Evolutionary conservation across 805 yeast species (phyloP), one percentile per base, ranked within the genome.

Genomic region (Groenewaldozyma salmanticensis): DNA sequence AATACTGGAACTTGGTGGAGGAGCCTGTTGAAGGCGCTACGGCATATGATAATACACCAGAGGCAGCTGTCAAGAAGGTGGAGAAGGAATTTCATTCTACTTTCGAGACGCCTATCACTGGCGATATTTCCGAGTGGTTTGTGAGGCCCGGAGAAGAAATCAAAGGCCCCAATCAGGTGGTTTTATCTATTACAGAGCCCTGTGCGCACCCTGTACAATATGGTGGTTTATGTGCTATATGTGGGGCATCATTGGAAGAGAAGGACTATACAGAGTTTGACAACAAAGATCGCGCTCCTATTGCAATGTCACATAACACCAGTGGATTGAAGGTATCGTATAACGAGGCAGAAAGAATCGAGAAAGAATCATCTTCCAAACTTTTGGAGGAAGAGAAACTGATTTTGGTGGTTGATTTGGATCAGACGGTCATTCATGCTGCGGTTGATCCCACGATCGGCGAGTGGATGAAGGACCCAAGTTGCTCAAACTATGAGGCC

Each of bases 361-460:
- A 88, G 56, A 73, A 74, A 45, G 65, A 65, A 22, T 71, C 87
- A 39, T 75, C 85, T 3, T 65, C 68, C 42, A 67, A 81, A 44
- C 67, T 92, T 36, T 61, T 77, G 4, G 58, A 67, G 13, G 82
- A 76, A 40, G 66, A 71, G 44, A 85, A 84, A 58, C 67, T 92
- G 47, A 87, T 92, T 22, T 68, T 92, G 42, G 97, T 92, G 21
- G 98, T 92, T 4, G 98, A 92, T 67, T 70, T 92, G 48, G 98
- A 92, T 64, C 98, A 92, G 60, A 92, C 98, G 0, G 94, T 92
- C 4, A 90, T 92, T 24, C 98, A 92, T 56, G 95, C 96, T 33
- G 90, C 96, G 4, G 96, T 90, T 15, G 98, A 92, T 58, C 96
- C 96, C 0, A 87, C 96, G 0, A 94, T 92, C 22, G 92, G 92